A percentile compares a stretch with the other conserved stretches of the same genome.
Conservation (phyloP, 2,329 filamentous ascomycete species). For the Chaetomium strumarium region DNA sequence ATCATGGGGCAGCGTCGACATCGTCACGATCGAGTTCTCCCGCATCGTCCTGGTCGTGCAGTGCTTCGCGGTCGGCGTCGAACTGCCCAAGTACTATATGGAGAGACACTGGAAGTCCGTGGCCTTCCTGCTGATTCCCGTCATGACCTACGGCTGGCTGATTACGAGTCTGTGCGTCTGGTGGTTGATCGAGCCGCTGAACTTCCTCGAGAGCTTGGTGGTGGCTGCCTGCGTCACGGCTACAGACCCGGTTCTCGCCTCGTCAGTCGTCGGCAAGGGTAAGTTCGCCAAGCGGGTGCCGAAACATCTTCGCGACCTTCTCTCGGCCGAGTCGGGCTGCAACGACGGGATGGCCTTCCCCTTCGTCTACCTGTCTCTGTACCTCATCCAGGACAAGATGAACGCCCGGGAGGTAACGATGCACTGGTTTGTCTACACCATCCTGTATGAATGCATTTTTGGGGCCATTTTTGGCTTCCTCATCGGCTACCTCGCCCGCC, state of each 20-base stretch:
- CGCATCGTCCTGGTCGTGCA: slow-evolving; percentile 86
- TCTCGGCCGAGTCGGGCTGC: slow-evolving; percentile 95
- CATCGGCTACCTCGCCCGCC: slow-evolving; percentile 83
- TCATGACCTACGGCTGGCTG: slow-evolving; percentile 97
- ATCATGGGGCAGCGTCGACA: slow-evolving; percentile 76
- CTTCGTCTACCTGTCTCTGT: slow-evolving; percentile 88
- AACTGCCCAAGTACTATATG: slow-evolving; percentile 93
- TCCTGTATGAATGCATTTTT: slow-evolving; percentile 94
- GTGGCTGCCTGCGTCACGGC: slow-evolving; percentile 92
- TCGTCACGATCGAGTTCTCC: slow-evolving; percentile 83
- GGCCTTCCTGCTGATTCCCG: slow-evolving; percentile 76
- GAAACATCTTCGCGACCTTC: slow-evolving; percentile 89
- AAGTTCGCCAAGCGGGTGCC: slow-evolving; percentile 97
- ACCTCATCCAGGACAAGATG: slow-evolving; percentile 76
- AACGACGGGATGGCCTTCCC: slow-evolving; percentile 99
- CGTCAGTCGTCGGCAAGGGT: slow-evolving; percentile 96
- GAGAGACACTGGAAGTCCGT: slow-evolving; percentile 96
- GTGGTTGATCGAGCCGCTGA: slow-evolving; percentile 75
- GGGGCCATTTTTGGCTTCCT: slow-evolving; percentile 82
- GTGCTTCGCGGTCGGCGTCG: slow-evolving; percentile 87
- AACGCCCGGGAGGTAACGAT: slow-evolving; percentile 63
- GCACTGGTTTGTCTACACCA: slow-evolving; percentile 83
- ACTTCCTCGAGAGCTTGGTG: slow-evolving; percentile 84
- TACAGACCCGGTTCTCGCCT: slow-evolving; percentile 93
- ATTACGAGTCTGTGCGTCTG: slow-evolving; percentile 90